Evolutionary conservation across 73 alveolate species (phyloP).

Genomic region (Paramecium sexaurelia): DNA sequence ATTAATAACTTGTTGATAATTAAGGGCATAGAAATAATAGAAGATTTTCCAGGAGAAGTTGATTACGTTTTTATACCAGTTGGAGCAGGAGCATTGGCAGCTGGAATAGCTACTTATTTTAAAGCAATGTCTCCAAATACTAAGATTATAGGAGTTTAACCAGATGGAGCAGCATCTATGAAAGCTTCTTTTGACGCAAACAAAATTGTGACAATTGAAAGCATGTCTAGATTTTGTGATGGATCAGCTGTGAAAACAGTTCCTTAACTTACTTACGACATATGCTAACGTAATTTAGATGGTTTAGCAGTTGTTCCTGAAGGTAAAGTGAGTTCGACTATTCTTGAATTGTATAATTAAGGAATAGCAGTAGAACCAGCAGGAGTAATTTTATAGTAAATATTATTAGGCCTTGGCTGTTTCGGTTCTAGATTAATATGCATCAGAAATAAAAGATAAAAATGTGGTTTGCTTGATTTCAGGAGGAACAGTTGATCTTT

Average conservation of each 20-base stretch:
- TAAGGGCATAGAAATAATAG: constrained; percentile 59
- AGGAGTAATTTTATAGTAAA: constrained; percentile 13
- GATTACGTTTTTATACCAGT: constrained; percentile 61
- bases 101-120: constrained; percentile 52
- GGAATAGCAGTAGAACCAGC: constrained; percentile 63
- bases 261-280: constrained; percentile 10
- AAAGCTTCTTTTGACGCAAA: constrained; percentile 48
- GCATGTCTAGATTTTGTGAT: constrained; percentile 65
- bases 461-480: constrained; percentile 52
- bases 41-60: constrained; percentile 58
- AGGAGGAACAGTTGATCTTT: constrained; percentile 58
- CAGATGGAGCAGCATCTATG: constrained; percentile 62
- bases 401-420: neutral
- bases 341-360: constrained; percentile 18
- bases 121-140: constrained; percentile 55
- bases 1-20: neutral
- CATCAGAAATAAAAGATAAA: constrained; percentile 32
- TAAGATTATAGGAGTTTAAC: constrained; percentile 48
- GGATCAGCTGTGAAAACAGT: constrained; percentile 64
- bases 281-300: constrained; percentile 43
- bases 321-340: constrained; percentile 56
- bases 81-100: constrained; percentile 66
- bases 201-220: constrained; percentile 16
- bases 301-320: constrained; percentile 25
- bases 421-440: constrained; percentile 52